A percentile compares a stretch with the other conserved stretches of the same genome.
Evolutionary conservation across 257 asterid genomes (phyloP).

Genomic region (Buddleja alternifolia): DNA sequence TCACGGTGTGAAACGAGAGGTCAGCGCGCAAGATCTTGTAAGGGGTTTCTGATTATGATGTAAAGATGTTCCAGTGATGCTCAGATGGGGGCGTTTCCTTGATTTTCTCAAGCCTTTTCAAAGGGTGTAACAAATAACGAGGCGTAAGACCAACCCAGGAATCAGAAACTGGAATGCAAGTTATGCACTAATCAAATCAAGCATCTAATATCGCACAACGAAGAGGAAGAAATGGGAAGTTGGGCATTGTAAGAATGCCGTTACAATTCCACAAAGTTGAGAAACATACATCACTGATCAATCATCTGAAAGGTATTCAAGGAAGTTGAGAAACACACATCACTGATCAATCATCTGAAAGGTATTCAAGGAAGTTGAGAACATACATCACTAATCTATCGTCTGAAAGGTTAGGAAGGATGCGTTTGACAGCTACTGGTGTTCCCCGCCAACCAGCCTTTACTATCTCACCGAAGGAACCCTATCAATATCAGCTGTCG

Average conservation of each 20-base stretch:
- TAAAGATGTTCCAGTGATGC: constrained; percentile 70
- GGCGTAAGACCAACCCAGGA: constrained; percentile 14
- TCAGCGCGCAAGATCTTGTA: no score
- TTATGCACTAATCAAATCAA: constrained; percentile 1
- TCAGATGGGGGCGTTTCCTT: constrained; percentile 60
- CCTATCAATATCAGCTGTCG: constrained; percentile 58
- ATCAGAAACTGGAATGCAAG: constrained; percentile 11
- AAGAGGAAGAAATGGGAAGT: constrained; percentile 7
- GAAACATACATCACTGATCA: constrained; percentile 77
- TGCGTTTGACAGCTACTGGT: constrained; percentile 95
- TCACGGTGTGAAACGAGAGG: no score
- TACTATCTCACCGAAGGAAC: constrained; percentile 97
- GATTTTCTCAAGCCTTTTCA: constrained; percentile 73
- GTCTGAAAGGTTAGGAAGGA: constrained; percentile 95
- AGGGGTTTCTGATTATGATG: no score
- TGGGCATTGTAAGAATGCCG: constrained; percentile 5
- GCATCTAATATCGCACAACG: constrained; percentile 1
- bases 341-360: no score
- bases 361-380: no score
- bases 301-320: no score
- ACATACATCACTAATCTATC: constrained; percentile 81
- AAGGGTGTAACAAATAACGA: constrained; percentile 79
- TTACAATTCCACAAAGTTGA: constrained; percentile 11
- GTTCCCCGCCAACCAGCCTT: constrained; percentile 97
- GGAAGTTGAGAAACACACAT: constrained; percentile 55